A percentile compares a stretch with the other conserved stretches of the same genome.
These are phyloP conservation scores for Beauveria brongniartii DNA, from an alignment of 2,329 filamentous ascomycete genomes.

Conservation along the genomic window DNA sequence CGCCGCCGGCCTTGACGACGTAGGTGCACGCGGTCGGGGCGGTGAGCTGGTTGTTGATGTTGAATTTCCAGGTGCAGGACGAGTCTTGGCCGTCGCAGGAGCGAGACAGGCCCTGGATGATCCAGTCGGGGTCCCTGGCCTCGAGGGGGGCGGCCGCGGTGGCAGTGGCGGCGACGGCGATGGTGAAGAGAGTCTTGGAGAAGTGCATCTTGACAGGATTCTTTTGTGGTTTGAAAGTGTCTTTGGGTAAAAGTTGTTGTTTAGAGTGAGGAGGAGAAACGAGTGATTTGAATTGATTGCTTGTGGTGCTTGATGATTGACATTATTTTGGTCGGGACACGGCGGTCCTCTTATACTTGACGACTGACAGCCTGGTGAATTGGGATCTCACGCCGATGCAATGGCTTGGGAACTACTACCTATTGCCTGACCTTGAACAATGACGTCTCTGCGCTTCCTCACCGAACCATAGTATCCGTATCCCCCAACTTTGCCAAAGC, in stretches of 20 bases:
- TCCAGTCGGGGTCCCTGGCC: conserved; percentile 32
- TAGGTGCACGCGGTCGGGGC: conserved; percentile 29
- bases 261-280: not conserved
- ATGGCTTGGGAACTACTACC: too few relatives aligned
- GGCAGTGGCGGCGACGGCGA: conserved; percentile 27
- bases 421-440: not conserved
- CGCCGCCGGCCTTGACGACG: conserved; percentile 30
- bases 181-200: conserved; percentile 29
- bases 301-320: not conserved
- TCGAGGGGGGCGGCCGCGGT: conserved; percentile 34
- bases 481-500: not conserved
- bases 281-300: not conserved
- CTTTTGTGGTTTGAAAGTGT: conserved; percentile 9
- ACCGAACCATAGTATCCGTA: not conserved
- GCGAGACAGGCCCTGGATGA: conserved; percentile 32
- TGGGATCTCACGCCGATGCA: too few relatives aligned
- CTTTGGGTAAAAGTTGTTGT: conserved; percentile 3
- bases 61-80: conserved; percentile 36
- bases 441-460: not conserved
- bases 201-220: conserved; percentile 32
- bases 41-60: conserved; percentile 29
- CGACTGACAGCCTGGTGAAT: too few relatives aligned
- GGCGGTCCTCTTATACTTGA: not conserved
- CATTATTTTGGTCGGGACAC: not conserved
- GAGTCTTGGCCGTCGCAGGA: conserved; percentile 31